These are phyloP conservation scores for Globisporangium orthogonon DNA, from an alignment of 352 stramenopile genomes.

Conservation along the genomic window DNA sequence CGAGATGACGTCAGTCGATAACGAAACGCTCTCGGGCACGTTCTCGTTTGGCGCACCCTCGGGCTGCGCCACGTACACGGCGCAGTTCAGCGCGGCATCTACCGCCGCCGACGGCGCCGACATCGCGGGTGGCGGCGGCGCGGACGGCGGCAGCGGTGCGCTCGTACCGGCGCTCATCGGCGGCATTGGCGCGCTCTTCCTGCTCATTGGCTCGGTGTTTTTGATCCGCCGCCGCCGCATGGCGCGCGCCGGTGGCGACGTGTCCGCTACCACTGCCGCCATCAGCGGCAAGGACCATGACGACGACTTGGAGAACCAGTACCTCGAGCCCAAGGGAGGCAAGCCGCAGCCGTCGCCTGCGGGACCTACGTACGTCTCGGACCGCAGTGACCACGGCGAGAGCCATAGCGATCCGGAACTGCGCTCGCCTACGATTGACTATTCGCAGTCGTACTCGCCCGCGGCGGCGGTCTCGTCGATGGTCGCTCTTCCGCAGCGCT, in stretches of 20 bases:
- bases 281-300: slow-evolving; percentile 39
- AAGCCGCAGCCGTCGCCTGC: slow-evolving; percentile 42
- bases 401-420: slow-evolving; percentile 16
- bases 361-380: slow-evolving; percentile 27
- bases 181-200: slow-evolving; percentile 34
- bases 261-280: slow-evolving; percentile 13
- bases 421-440: slow-evolving; percentile 46
- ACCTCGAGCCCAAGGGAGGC: slow-evolving; percentile 35
- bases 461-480: slow-evolving; percentile 9
- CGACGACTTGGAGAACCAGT: slow-evolving; percentile 47
- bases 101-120: slow-evolving; percentile 37
- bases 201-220: slow-evolving; percentile 68
- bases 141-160: slow-evolving; percentile 15
- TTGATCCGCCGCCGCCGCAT: slow-evolving; percentile 52
- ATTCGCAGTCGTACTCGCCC: slow-evolving; percentile 42
- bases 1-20: slow-evolving; percentile 43
- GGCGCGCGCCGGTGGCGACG: slow-evolving; percentile 21
- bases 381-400: slow-evolving; percentile 16
- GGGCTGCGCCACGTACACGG: slow-evolving; percentile 50
- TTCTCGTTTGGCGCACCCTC: slow-evolving; percentile 51
- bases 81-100: slow-evolving; percentile 62
- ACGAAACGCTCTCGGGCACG: slow-evolving; percentile 43
- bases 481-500: not conserved
- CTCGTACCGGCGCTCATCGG: slow-evolving; percentile 36
- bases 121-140: slow-evolving; percentile 11